A percentile compares a stretch with the other conserved stretches of the same genome.
These are phyloP conservation scores for Cicer judaicum DNA, from an alignment of 306 rosid species.

Conservation along the genomic window DNA sequence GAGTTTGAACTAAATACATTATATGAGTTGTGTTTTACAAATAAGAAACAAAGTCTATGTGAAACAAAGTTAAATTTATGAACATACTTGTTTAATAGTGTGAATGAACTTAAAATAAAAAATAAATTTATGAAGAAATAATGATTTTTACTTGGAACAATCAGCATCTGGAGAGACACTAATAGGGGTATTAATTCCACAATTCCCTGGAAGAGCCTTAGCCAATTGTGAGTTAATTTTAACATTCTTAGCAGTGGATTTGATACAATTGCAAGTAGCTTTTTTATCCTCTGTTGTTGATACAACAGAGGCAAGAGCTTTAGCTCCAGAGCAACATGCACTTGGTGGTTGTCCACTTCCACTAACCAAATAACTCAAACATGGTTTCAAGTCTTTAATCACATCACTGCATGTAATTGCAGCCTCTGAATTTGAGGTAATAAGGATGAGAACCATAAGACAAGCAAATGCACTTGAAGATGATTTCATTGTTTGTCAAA, in stretches of 20 bases:
- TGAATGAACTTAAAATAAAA: background rate
- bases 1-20: too few species aligned
- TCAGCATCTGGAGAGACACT: constrained; percentile 63
- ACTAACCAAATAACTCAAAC: constrained; percentile 67
- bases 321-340: constrained; percentile 69
- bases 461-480: constrained; percentile 26
- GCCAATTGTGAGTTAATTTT: constrained; percentile 59
- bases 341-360: constrained; percentile 76
- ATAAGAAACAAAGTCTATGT: too few species aligned
- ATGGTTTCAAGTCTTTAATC: constrained; percentile 61
- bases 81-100: too few species aligned
- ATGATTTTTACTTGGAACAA: constrained; percentile 63
- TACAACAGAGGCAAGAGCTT: constrained; percentile 64
- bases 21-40: too few species aligned
- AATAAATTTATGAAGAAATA: background rate
- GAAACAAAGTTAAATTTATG: too few species aligned
- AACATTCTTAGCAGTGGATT: constrained; percentile 56
- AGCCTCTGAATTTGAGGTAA: constrained; percentile 65
- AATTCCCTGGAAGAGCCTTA: constrained; percentile 67
- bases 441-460: constrained; percentile 39
- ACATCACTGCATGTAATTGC: constrained; percentile 64
- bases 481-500: constrained; percentile 46
- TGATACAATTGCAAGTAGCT: constrained; percentile 73
- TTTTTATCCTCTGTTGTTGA: constrained; percentile 59
- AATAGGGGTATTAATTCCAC: constrained; percentile 59